phyloP scores from a whole-genome alignment of 805 yeast species.

The Teunomyces tritomae region DNA sequence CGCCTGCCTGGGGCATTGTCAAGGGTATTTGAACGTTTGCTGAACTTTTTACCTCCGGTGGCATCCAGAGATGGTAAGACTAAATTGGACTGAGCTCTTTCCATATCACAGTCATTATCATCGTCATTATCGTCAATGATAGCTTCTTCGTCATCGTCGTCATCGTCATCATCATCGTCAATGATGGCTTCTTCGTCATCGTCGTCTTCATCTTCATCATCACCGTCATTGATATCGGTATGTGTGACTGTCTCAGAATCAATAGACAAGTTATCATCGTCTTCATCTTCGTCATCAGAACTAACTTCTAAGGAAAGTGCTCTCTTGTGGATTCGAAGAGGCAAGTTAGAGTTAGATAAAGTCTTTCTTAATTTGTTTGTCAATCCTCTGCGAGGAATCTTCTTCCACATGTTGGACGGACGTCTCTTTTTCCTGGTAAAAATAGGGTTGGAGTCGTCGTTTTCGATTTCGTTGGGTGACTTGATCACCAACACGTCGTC shows the following conservation, averaged over 20 bases:
- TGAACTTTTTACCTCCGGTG: conserved; percentile 30
- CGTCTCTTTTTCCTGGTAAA: conserved; percentile 25
- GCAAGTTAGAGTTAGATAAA: conserved; percentile 10
- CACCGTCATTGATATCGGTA: conserved; percentile 10
- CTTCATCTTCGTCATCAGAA: conserved; percentile 6
- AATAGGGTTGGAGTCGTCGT: conserved; percentile 30
- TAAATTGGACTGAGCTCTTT: conserved; percentile 32
- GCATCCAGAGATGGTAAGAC: conserved; percentile 33
- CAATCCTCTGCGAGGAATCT: conserved; percentile 2
- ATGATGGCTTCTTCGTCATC: conserved; percentile 15
- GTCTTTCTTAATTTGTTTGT: conserved; percentile 19
- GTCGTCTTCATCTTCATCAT: conserved; percentile 10
- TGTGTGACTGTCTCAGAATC: conserved; percentile 7
- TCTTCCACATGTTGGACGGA: conserved; percentile 15
- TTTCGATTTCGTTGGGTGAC: conserved; percentile 73
- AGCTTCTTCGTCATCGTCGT: conserved; percentile 13
- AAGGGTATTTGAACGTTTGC: conserved; percentile 48
- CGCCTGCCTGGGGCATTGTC: conserved; percentile 30
- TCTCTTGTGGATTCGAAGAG: not conserved
- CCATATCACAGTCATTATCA: conserved; percentile 8
- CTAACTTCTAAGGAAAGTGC: conserved; percentile 1
- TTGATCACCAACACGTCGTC: conserved; percentile 78
- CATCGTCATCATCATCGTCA: conserved; percentile 19
- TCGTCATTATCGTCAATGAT: conserved; percentile 13
- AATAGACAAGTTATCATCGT: conserved; percentile 9